Conservation (phyloP, 352 stramenopile species). For the Phytophthora vignae region DNA sequence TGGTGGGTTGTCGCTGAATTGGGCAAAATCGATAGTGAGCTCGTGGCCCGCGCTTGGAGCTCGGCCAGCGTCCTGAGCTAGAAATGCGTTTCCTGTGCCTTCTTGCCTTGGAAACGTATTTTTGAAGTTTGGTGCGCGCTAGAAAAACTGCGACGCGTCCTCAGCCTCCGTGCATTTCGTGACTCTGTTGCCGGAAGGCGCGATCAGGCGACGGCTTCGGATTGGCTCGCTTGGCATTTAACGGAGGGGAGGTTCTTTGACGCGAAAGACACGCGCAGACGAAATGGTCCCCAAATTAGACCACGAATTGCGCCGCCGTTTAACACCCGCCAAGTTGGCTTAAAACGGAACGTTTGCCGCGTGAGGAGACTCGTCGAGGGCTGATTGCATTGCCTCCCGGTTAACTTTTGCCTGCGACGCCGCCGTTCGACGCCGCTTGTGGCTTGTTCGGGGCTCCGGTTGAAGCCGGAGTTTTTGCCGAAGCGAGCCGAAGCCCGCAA, state of each 20-base stretch:
- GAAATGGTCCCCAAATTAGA: slow-evolving; percentile 19
- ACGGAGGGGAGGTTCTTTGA: slow-evolving; percentile 8
- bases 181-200: slow-evolving; percentile 2
- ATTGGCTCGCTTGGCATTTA: slow-evolving; percentile 25
- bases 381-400: background rate
- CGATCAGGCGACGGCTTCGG: background rate
- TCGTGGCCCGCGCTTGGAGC: slow-evolving; percentile 3
- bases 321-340: slow-evolving; percentile 11
- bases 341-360: background rate
- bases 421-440: too few species aligned
- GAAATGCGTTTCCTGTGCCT: slow-evolving; percentile 10
- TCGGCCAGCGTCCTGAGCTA: slow-evolving; percentile 9
- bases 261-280: slow-evolving; percentile 5
- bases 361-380: background rate
- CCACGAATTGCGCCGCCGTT: slow-evolving; percentile 16
- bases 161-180: slow-evolving; percentile 11
- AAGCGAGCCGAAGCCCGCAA: slow-evolving; percentile 3
- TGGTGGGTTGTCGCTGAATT: background rate
- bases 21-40: slow-evolving; percentile 26
- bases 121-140: slow-evolving; percentile 27
- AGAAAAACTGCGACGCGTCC: slow-evolving; percentile 15
- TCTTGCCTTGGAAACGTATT: slow-evolving; percentile 9
- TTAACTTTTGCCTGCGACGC: background rate
- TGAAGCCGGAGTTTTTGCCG: background rate
- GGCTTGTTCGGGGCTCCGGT: too few species aligned